A percentile compares a stretch with the other conserved stretches of the same genome.
phyloP scores from a whole-genome alignment of 139 green algal genomes.

The Tetraselmis striata region DNA sequence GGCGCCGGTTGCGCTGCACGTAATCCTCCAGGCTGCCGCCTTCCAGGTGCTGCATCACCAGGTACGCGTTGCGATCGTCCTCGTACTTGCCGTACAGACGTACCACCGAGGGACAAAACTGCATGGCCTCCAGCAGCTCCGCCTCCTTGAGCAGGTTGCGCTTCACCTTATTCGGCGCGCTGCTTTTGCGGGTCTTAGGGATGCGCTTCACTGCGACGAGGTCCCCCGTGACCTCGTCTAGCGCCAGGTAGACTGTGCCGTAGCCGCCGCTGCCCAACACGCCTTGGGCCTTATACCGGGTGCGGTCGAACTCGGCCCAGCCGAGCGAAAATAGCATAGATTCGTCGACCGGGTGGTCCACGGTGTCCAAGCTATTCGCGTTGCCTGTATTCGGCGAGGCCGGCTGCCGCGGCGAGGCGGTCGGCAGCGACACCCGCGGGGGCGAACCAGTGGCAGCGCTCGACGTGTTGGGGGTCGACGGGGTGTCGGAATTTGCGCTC shows the following conservation, averaged over 20 bases:
- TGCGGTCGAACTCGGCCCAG: background rate
- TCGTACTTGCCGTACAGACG: background rate
- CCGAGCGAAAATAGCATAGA: background rate
- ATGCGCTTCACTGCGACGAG: constrained; percentile 58
- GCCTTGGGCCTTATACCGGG: background rate
- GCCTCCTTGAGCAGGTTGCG: background rate
- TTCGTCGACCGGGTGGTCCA: background rate
- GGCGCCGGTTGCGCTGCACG: background rate
- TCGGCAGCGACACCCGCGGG: too few species aligned
- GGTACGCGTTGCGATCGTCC: background rate
- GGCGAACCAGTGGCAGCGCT: too few species aligned
- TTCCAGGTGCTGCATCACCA: background rate
- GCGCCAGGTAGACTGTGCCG: constrained; percentile 79
- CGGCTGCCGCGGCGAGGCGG: too few species aligned
- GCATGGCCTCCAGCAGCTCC: background rate
- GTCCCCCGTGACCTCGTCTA: constrained; percentile 40
- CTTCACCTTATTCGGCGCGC: background rate
- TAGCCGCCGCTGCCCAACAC: constrained; percentile 52
- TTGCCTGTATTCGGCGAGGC: too few species aligned
- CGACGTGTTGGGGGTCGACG: too few species aligned
- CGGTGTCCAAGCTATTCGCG: background rate
- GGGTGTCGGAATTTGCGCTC: too few species aligned
- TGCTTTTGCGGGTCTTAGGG: background rate
- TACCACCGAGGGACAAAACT: background rate
- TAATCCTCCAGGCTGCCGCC: background rate